These are phyloP conservation scores for Aspergillus fructus DNA, from an alignment of 2,329 filamentous ascomycete species.

Conservation along the genomic window DNA sequence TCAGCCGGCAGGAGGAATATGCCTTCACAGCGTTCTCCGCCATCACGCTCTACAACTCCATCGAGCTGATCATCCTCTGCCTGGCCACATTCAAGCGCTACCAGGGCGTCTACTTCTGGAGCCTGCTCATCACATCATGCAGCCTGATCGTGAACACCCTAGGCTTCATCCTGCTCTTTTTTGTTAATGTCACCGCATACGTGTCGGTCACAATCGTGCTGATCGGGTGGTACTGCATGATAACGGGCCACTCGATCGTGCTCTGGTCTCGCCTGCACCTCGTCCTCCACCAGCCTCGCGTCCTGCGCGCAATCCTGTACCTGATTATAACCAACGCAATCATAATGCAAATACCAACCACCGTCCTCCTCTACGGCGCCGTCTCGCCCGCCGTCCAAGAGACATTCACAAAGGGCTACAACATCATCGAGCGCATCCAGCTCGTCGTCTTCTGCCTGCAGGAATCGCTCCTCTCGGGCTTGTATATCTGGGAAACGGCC, in stretches of 20 bases:
- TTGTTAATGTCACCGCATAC: conserved; percentile 26
- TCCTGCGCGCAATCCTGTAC: conserved; percentile 34
- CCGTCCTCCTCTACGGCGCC: conserved; percentile 38
- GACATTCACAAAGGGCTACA: conserved; percentile 24
- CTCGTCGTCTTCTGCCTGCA: conserved; percentile 54
- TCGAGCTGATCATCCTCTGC: conserved; percentile 45
- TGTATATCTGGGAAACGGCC: conserved; percentile 52
- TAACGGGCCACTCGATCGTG: conserved; percentile 46
- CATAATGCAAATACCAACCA: conserved; percentile 39
- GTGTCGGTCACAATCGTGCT: conserved; percentile 36
- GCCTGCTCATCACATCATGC: conserved; percentile 35
- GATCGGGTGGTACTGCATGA: conserved; percentile 42
- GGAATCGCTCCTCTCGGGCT: conserved; percentile 49
- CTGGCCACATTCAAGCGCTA: conserved; percentile 44
- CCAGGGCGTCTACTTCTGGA: conserved; percentile 47
- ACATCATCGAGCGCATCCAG: conserved; percentile 51
- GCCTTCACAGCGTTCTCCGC: conserved; percentile 41
- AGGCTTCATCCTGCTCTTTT: conserved; percentile 44
- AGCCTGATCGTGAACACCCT: conserved; percentile 42
- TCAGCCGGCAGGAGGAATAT: conserved; percentile 3
- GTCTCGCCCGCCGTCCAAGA: conserved; percentile 4
- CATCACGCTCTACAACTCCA: conserved; percentile 45
- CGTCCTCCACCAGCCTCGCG: conserved; percentile 31
- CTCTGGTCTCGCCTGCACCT: conserved; percentile 48
- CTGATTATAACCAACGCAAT: conserved; percentile 44